Conservation (phyloP, 2,329 filamentous ascomycete genomes). For the Xylariomycetidae sp. region DNA sequence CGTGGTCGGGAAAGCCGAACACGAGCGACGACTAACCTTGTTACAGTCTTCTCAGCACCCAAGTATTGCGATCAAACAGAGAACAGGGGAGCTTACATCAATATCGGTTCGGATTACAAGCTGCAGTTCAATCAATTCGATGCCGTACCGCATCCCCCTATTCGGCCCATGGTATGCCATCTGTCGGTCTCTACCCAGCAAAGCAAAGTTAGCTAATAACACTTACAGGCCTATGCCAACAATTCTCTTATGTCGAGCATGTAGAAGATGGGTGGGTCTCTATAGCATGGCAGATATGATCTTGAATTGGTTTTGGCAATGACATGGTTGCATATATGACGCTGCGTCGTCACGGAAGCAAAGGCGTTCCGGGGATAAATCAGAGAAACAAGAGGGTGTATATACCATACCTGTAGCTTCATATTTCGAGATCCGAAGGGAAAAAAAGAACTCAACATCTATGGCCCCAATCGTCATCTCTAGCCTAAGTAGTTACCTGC, state of each 20-base stretch:
- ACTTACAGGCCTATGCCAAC: conserved; percentile 69
- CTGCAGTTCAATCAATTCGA: conserved; percentile 91
- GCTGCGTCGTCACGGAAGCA: conserved; percentile 23
- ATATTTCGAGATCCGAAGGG: too few relatives aligned
- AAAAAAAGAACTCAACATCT: too few relatives aligned
- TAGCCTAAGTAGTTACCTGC: neutral
- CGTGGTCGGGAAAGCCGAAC: too few relatives aligned
- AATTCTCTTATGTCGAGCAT: conserved; percentile 78
- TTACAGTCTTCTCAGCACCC: conserved; percentile 85
- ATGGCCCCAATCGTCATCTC: neutral
- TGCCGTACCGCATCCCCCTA: conserved; percentile 91
- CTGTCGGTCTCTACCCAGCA: neutral
- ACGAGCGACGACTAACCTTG: conserved; percentile 24
- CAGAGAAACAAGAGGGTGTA: conserved; percentile 14
- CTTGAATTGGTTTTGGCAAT: conserved; percentile 18
- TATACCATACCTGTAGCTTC: conserved; percentile 20
- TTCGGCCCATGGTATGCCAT: conserved; percentile 76
- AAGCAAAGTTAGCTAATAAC: conserved; percentile 20
- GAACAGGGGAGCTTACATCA: conserved; percentile 98
- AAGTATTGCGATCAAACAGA: conserved; percentile 97
- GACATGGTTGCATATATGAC: conserved; percentile 27
- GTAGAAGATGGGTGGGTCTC: conserved; percentile 35
- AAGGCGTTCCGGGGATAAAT: conserved; percentile 26
- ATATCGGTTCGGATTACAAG: conserved; percentile 88
- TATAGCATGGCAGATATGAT: conserved; percentile 14